Percentiles rank a stretch among this genome's conserved stretches.
These are phyloP conservation scores for Pleurotus eryngii DNA, from an alignment of 768 basidiomycete genomes.

Conservation along the genomic window DNA sequence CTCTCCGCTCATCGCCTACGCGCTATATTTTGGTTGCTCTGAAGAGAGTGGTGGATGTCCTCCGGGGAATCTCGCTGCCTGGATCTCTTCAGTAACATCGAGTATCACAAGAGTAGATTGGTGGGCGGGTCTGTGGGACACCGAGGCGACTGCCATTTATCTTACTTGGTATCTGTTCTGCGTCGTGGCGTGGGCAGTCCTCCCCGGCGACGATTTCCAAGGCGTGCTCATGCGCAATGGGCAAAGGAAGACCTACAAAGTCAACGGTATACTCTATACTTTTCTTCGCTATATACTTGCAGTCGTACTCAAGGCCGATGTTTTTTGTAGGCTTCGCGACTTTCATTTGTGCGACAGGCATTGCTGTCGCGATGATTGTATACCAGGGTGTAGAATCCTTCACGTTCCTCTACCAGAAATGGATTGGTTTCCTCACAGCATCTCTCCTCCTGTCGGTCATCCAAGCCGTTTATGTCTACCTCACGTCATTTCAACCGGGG, in stretches of 20 bases:
- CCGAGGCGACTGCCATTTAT: conserved; percentile 73
- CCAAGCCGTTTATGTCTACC: conserved; percentile 72
- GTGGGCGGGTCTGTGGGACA: conserved; percentile 82
- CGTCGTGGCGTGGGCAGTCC: conserved; percentile 71
- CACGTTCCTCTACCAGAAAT: conserved; percentile 89
- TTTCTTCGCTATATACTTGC: background rate
- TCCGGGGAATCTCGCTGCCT: conserved; percentile 33
- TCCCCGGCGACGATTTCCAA: conserved; percentile 70
- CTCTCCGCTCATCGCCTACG: conserved; percentile 69
- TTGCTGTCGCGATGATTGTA: conserved; percentile 65
- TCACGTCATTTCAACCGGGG: conserved; percentile 59
- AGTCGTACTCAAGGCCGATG: conserved; percentile 3
- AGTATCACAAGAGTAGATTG: conserved; percentile 47
- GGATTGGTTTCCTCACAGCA: conserved; percentile 83
- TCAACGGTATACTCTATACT: conserved; percentile 68
- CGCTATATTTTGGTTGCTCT: conserved; percentile 73
- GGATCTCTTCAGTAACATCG: conserved; percentile 37
- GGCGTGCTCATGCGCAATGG: conserved; percentile 75
- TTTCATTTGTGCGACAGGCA: conserved; percentile 72
- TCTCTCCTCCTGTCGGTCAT: conserved; percentile 71
- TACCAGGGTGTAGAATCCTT: conserved; percentile 74
- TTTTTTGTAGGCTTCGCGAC: conserved; percentile 71
- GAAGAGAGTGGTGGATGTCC: conserved; percentile 70
- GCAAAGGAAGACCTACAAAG: conserved; percentile 77
- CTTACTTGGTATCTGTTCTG: conserved; percentile 86